phyloP scores from a whole-genome alignment of 2,329 filamentous ascomycete species.

The Ilyonectria sp. region DNA sequence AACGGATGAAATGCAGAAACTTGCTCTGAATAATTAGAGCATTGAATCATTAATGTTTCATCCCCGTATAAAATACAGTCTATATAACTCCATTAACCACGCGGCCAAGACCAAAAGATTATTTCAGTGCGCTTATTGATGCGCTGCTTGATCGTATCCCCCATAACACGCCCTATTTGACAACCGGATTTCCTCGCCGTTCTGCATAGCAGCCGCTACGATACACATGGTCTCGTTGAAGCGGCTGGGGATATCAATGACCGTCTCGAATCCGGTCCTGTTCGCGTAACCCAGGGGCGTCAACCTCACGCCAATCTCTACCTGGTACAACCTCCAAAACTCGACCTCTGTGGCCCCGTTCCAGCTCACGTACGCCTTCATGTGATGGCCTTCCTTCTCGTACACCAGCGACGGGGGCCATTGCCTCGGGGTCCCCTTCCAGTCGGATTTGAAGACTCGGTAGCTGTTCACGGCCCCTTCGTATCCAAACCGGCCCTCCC shows the following conservation, averaged over 20 bases:
- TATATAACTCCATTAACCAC: too few species aligned
- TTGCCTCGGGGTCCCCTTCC: constrained; percentile 40
- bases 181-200: constrained; percentile 32
- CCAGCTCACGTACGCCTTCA: constrained; percentile 44
- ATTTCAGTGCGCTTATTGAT: too few species aligned
- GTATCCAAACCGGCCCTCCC: constrained; percentile 44
- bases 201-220: constrained; percentile 38
- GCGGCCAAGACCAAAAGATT: too few species aligned
- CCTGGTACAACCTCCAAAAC: constrained; percentile 40
- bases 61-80: too few species aligned
- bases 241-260: constrained; percentile 35
- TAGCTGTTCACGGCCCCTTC: constrained; percentile 41
- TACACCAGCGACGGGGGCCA: constrained; percentile 38
- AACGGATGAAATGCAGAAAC: too few species aligned
- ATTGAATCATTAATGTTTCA: too few species aligned
- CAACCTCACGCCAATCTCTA: constrained; percentile 11
- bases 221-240: constrained; percentile 40
- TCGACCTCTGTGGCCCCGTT: constrained; percentile 48
- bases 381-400: constrained; percentile 9
- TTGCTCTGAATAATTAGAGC: too few species aligned
- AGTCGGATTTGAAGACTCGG: constrained; percentile 44
- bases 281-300: constrained; percentile 15
- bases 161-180: too few species aligned
- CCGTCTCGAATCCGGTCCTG: constrained; percentile 43
- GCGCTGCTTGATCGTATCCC: too few species aligned